Evolutionary conservation across 306 rosid species (phyloP).

Genomic region (Biancaea sappan): DNA sequence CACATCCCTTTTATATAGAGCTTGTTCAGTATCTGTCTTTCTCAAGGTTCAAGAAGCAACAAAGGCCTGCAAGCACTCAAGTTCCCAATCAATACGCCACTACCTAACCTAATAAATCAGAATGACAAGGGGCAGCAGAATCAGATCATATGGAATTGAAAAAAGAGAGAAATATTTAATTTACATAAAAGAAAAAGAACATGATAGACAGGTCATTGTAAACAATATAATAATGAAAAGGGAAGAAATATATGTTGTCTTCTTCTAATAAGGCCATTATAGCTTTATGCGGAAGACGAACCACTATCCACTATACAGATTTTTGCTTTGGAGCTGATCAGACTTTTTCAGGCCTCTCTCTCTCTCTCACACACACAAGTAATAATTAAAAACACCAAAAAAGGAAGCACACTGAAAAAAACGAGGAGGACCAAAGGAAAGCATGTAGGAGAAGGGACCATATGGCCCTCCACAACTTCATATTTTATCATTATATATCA

Average conservation of each 20-base stretch:
- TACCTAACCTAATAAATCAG: constrained; percentile 22
- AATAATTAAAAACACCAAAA: neutral
- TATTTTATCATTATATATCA: constrained; percentile 7
- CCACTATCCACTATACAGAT: constrained; percentile 41
- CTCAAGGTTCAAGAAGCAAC: constrained; percentile 42
- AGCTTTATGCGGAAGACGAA: constrained; percentile 34
- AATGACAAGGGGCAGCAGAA: constrained; percentile 9
- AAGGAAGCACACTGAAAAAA: constrained; percentile 50
- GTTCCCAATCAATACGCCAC: constrained; percentile 54
- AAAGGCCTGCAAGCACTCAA: constrained; percentile 53
- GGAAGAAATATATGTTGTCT: constrained; percentile 55
- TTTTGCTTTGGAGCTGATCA: constrained; percentile 32
- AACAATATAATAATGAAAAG: constrained; percentile 50
- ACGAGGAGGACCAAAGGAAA: constrained; percentile 39
- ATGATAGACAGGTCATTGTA: constrained; percentile 58
- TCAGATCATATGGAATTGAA: neutral
- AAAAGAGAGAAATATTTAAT: constrained; percentile 12
- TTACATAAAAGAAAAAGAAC: constrained; percentile 36
- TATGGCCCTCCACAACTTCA: constrained; percentile 37
- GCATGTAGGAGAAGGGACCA: constrained; percentile 26
- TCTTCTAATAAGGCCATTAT: constrained; percentile 41
- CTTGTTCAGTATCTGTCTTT: constrained; percentile 20
- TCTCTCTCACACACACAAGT: too few species aligned
- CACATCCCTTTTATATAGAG: constrained; percentile 24
- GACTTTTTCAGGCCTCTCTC: constrained; percentile 43